Evolutionary conservation across 768 basidiomycete genomes (phyloP).

Genomic region (Kwoniella mangroviensis): DNA sequence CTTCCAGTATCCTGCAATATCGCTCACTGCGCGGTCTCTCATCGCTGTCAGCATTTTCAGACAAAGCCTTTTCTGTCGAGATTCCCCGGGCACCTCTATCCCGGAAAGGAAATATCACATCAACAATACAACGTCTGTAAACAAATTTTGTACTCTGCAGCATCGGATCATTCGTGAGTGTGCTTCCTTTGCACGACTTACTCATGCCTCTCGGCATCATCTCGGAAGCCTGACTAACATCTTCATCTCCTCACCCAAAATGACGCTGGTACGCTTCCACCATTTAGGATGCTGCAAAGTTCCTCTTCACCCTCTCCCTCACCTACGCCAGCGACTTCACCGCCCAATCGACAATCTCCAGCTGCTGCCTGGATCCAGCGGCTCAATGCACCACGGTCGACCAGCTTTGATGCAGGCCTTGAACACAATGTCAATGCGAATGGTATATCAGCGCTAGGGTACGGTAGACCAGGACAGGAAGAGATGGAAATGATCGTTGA

Average conservation of each 20-base stretch:
- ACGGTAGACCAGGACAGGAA: slow-evolving; percentile 1
- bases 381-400: slow-evolving; percentile 24
- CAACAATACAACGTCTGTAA: slow-evolving; percentile 8
- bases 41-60: too few species aligned
- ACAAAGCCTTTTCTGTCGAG: background rate
- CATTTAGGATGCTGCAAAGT: slow-evolving; percentile 37
- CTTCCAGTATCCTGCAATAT: too few species aligned
- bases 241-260: background rate
- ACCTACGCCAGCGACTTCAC: slow-evolving; percentile 1
- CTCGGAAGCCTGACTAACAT: slow-evolving; percentile 5
- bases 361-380: slow-evolving; percentile 27
- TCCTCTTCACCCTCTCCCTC: slow-evolving; percentile 21
- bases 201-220: background rate
- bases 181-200: background rate
- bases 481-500: slow-evolving; percentile 5
- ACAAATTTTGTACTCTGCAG: slow-evolving; percentile 21
- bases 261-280: background rate
- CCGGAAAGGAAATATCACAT: background rate
- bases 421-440: background rate
- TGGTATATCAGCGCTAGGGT: slow-evolving; percentile 7
- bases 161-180: slow-evolving; percentile 27
- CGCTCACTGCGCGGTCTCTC: too few species aligned
- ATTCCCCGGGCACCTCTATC: background rate
- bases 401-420: slow-evolving; percentile 19
- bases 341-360: slow-evolving; percentile 18